Conservation (phyloP, 805 yeast genomes). For the Candida gorgasii region DNA sequence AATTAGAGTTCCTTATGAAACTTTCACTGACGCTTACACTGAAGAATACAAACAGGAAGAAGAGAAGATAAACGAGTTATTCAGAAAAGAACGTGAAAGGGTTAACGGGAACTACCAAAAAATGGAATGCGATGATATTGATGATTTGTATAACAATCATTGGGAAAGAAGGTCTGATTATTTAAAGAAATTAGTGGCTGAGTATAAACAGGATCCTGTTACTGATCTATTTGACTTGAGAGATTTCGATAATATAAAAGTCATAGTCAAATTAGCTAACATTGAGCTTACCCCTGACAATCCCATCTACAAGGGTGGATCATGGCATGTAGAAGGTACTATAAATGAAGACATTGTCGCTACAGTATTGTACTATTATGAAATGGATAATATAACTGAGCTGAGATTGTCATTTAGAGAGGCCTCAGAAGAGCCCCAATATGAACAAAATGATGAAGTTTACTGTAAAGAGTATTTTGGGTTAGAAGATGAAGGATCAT, state of each 20-base stretch:
- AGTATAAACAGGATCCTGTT: conserved; percentile 10
- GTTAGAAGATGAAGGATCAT: conserved; percentile 26
- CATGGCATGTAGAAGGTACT: conserved; percentile 47
- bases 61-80: not conserved
- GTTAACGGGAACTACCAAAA: conserved; percentile 1
- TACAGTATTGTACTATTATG: conserved; percentile 42
- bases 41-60: conserved; percentile 15
- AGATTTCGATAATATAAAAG: conserved; percentile 27
- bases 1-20: conserved; percentile 18
- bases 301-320: conserved; percentile 39
- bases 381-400: conserved; percentile 37
- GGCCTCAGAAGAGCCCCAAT: conserved; percentile 30
- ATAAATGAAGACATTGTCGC: conserved; percentile 44
- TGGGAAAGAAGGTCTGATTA: conserved; percentile 8
- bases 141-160: conserved; percentile 5
- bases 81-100: conserved; percentile 3
- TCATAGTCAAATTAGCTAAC: conserved; percentile 41
- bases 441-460: conserved; percentile 33
- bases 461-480: conserved; percentile 30
- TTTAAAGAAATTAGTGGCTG: conserved; percentile 9
- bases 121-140: conserved; percentile 10
- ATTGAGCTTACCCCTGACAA: conserved; percentile 43
- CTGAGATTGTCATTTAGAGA: conserved; percentile 32
- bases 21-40: conserved; percentile 16
- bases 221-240: conserved; percentile 16